Percentiles rank a stretch among this genome's conserved stretches.
phyloP scores from a whole-genome alignment of 139 green algal genomes.

The Auxenochlorella protothecoides region DNA sequence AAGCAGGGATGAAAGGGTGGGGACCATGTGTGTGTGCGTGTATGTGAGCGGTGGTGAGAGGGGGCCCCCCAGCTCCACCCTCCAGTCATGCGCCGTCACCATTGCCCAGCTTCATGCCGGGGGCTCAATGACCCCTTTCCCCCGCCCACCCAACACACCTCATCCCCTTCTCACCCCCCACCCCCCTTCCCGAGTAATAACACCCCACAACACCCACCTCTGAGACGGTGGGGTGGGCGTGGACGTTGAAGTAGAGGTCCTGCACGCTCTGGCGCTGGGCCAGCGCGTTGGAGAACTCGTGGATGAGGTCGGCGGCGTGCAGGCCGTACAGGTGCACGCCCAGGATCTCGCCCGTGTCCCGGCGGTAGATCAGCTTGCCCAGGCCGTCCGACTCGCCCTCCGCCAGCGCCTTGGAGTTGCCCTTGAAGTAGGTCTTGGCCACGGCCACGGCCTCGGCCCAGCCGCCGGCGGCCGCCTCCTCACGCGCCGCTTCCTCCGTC shows the following conservation, averaged over 20 bases:
- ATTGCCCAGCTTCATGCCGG: too few relatives aligned
- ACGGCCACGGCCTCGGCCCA: conserved; percentile 74
- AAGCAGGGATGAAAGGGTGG: background rate
- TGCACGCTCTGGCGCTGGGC: conserved; percentile 38
- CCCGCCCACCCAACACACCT: too few relatives aligned
- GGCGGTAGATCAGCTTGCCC: conserved; percentile 94
- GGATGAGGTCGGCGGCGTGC: conserved; percentile 97
- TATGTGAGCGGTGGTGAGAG: too few relatives aligned
- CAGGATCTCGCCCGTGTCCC: conserved; percentile 94
- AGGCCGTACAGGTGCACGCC: conserved; percentile 92
- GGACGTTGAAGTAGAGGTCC: conserved; percentile 97
- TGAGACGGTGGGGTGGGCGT: conserved; percentile 94
- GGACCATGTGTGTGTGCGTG: background rate
- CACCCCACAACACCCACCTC: conserved; percentile 51
- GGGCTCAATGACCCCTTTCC: too few relatives aligned
- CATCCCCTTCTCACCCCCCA: background rate
- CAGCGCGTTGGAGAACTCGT: conserved; percentile 97
- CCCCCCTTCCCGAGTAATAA: background rate
- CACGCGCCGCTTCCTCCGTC: conserved; percentile 85
- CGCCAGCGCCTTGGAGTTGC: conserved; percentile 92
- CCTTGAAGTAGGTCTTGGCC: conserved; percentile 97
- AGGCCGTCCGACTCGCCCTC: conserved; percentile 97
- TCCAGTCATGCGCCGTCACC: too few relatives aligned
- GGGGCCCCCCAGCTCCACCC: too few relatives aligned
- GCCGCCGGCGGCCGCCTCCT: conserved; percentile 77